Base-by-base conservation (phyloP, 2,329 filamentous ascomycete genomes). In the Fusarium camptoceras region DNA sequence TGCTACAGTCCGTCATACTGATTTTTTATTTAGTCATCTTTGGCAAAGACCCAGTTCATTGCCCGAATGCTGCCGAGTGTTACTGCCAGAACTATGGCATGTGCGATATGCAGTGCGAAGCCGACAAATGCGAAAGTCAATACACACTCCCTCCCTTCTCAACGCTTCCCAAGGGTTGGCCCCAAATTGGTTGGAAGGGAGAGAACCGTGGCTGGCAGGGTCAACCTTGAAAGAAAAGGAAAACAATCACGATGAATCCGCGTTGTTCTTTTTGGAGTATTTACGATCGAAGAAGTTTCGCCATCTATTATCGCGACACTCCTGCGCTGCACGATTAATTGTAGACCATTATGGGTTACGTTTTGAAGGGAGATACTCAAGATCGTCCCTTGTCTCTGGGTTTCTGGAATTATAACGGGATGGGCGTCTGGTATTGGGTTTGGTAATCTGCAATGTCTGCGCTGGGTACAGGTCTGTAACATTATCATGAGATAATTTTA, bases 61-160 rank as follows among this genome's bases (percentile, higher is more conserved):
- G 90, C 69, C 90, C 90, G 0, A 80, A 81, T 20, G 88, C 88
- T 2, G 78, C 82, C 47, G 85, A 87, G 11, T 92, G 90, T 75
- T 92, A 92, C 76, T 92, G 90, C 78, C 87, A 89, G 42, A 83
- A 88, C 18, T 92, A 89, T 72, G 89, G 89, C 1, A 72, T 90
- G 27, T 92, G 90, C 76, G 75, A 81, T 51, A 58, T 83, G 39
- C 71, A 79, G 15, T 84, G 82, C 73, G 76, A 80, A 3, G 75
- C 80, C 20, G 79, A 82, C 24, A 81, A 81, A 27, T 92, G 90
- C 73, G 79, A 84, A 6, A 83, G 83, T 4, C 85, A 88, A 59
- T 92, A 91, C 74, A 80, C 79, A 4, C 81, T 91, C 9, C 89
- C 90, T 4, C 84, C 83, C 0, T 90, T 79, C 67, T 83, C 88